Conservation (phyloP, 371 early-diverging fungal species). For the Mucor sp. region DNA sequence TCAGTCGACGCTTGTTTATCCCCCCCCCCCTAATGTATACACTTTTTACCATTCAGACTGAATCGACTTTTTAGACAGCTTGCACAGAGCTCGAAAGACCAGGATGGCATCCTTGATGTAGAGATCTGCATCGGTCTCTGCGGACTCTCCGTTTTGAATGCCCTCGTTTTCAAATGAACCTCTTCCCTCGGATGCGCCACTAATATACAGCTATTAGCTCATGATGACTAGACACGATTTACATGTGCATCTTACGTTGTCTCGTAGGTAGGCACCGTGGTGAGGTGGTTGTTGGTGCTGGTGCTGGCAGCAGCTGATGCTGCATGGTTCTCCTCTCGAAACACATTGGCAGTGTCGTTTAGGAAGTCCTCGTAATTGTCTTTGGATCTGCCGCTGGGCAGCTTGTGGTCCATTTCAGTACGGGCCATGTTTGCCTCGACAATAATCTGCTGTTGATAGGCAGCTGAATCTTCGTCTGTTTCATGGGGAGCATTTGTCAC, state of each 20-base stretch:
- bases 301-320: background rate
- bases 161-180: constrained; percentile 38
- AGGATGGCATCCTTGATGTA: constrained; percentile 81
- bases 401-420: constrained; percentile 44
- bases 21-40: too few species aligned
- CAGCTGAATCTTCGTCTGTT: constrained; percentile 10
- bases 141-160: constrained; percentile 17
- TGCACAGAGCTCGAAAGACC: constrained; percentile 91
- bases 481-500: constrained; percentile 5
- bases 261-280: constrained; percentile 1
- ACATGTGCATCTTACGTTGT: constrained; percentile 4
- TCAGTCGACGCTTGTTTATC: background rate
- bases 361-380: constrained; percentile 50
- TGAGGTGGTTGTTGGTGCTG: background rate
- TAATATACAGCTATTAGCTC: background rate
- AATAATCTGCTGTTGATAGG: constrained; percentile 51
- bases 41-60: constrained; percentile 46
- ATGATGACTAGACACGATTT: background rate
- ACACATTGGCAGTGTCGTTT: constrained; percentile 49
- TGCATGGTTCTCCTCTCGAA: constrained; percentile 39
- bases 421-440: constrained; percentile 54
- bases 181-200: constrained; percentile 23
- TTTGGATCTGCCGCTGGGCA: constrained; percentile 37
- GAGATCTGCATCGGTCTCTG: constrained; percentile 50
- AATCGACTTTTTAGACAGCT: constrained; percentile 79